Conservation (phyloP, 345 rosid species). For the Triadica sebifera region DNA sequence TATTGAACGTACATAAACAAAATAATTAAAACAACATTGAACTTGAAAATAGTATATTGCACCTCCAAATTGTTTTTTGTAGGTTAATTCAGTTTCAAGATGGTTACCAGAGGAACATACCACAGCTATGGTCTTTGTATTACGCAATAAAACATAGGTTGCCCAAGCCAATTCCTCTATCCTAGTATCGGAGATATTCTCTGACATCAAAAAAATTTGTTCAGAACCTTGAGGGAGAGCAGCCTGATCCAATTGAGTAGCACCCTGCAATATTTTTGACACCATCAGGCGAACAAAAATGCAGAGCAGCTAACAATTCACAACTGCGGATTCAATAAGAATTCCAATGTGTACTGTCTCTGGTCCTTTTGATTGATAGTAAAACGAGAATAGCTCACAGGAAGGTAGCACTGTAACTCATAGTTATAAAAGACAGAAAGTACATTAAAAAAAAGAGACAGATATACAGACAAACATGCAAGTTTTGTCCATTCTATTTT, state of each 20-base stretch:
- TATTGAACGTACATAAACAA: neutral
- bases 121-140: slow-evolving; percentile 71
- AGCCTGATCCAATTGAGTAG: slow-evolving; percentile 39
- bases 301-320: neutral
- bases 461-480: too few species aligned
- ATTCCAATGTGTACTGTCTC: neutral
- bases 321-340: neutral
- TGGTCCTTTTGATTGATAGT: neutral
- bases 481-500: neutral
- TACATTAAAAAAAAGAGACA: too few species aligned
- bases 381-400: neutral
- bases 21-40: neutral
- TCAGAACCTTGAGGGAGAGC: slow-evolving; percentile 58
- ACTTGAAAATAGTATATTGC: neutral
- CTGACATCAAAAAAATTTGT: slow-evolving; percentile 67
- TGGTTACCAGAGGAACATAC: slow-evolving; percentile 31
- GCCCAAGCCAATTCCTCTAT: slow-evolving; percentile 92
- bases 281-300: neutral
- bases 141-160: slow-evolving; percentile 69
- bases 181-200: slow-evolving; percentile 36
- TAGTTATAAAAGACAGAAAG: too few species aligned
- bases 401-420: neutral
- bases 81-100: neutral
- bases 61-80: neutral
- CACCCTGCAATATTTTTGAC: slow-evolving; percentile 48